Base-by-base conservation (phyloP, 768 basidiomycete genomes). In the Melanogaster broomeanus region DNA sequence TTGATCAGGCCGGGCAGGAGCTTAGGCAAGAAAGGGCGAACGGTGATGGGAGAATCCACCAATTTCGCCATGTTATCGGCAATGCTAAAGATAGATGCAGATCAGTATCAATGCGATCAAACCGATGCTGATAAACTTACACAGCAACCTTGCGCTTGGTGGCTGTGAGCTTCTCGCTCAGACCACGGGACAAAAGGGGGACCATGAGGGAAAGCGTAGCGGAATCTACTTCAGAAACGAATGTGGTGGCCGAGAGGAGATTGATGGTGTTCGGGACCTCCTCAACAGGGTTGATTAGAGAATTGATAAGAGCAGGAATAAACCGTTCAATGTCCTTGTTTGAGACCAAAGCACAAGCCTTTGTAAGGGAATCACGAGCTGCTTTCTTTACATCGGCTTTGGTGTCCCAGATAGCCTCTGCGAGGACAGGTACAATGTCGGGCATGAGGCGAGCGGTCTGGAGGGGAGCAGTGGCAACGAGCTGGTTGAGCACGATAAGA, bases 331-430 rank as follows among this genome's bases (percentile, higher is more conserved):
- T 94, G 76, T 96, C 95, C 87, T 97, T 98, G 88, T 98, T 98
- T 61, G 93, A 93, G 60, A 97, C 83, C 60, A 98, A 78, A 64
- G 92, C 92, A 64, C 90, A 93, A 58, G 93, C 87, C 80, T 94
- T 95, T 63, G 91, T 91, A 66, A 98, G 85, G 57, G 94, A 87
- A 70, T 90, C 87, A 68, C 93, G 92, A 54, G 96, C 94, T 34
- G 92, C 90, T 81, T 98, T 97, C 87, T 98, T 98, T 72, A 98
- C 96, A 59, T 97, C 93, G 42, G 93, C 85, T 77, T 98, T 98
- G 73, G 93, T 96, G 74, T 97, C 95, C 96, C 96, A 98, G 63
- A 98, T 96, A 52, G 89, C 93, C 67, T 93, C 95, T 31, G 95
- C 73, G 64, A 98, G 91, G 63, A 98, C 79, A 55, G 95, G 94